Percentiles rank a stretch among this genome's conserved stretches.
Evolutionary conservation across 2,329 filamentous ascomycete species (phyloP).

Genomic region (Tolypocladium endophyticum): DNA sequence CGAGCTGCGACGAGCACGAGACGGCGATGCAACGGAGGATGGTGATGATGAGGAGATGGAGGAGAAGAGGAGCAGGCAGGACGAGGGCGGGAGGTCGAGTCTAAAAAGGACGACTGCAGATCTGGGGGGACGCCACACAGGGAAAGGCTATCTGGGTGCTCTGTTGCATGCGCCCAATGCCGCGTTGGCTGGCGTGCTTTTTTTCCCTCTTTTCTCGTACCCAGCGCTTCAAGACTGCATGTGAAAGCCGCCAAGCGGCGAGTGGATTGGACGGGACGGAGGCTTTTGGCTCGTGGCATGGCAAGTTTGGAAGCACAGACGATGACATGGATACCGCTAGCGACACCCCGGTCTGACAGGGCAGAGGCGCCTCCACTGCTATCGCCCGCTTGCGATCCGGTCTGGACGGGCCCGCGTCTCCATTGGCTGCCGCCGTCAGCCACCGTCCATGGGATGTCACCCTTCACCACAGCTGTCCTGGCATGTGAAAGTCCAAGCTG

Average conservation of each 20-base stretch:
- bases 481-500: not conserved
- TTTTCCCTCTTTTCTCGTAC: not conserved
- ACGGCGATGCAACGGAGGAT: not conserved
- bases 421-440: not conserved
- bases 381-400: not conserved
- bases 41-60: not conserved
- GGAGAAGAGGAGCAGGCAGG: not conserved
- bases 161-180: not conserved
- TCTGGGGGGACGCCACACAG: not conserved
- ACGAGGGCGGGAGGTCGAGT: not conserved
- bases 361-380: not conserved
- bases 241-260: not conserved
- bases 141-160: not conserved
- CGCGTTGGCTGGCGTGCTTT: not conserved
- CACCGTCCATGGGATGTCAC: not conserved
- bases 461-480: not conserved
- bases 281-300: not conserved
- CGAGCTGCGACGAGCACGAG: not conserved
- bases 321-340: not conserved
- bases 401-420: not conserved
- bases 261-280: not conserved
- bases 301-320: not conserved
- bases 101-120: constrained; percentile 1
- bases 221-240: not conserved
- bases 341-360: not conserved